A percentile compares a stretch with the other conserved stretches of the same genome.
Evolutionary conservation across 768 basidiomycete species (phyloP).

Genomic region (Tylopilus plumbeoviolaceoides): DNA sequence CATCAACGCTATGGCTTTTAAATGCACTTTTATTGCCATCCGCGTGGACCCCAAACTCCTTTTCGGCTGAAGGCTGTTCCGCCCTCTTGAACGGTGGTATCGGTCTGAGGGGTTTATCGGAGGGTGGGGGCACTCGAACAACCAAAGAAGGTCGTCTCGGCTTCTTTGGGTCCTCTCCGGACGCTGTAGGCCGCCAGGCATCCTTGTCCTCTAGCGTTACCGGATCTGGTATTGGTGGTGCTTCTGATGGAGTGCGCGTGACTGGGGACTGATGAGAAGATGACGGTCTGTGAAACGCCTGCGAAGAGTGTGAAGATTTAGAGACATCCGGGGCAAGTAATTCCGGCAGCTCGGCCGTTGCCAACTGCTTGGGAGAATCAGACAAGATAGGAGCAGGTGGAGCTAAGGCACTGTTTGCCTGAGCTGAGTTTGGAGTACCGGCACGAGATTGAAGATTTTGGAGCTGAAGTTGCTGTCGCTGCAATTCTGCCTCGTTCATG

Average conservation of each 20-base stretch:
- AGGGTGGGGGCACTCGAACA: conserved; percentile 12
- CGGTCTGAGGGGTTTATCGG: conserved; percentile 16
- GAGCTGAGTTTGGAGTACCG: conserved; percentile 13
- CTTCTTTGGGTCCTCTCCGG: conserved; percentile 6
- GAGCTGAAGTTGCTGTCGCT: conserved; percentile 23
- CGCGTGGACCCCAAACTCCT: conserved; percentile 31
- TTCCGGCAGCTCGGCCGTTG: conserved; percentile 5
- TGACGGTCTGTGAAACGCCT: conserved; percentile 2
- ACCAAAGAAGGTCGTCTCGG: conserved; percentile 23
- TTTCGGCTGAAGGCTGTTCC: conserved; percentile 17
- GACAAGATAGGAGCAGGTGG: conserved; percentile 10
- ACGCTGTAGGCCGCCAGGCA: background rate
- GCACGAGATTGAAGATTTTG: conserved; percentile 21
- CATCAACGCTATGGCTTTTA: conserved; percentile 31
- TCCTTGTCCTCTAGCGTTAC: background rate
- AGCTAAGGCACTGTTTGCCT: background rate
- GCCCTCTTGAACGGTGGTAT: conserved; percentile 19
- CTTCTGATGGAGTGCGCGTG: background rate
- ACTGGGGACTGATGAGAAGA: conserved; percentile 4
- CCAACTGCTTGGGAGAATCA: conserved; percentile 21
- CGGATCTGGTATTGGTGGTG: background rate
- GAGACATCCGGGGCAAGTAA: background rate
- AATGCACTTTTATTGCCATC: conserved; percentile 16
- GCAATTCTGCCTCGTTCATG: conserved; percentile 22
- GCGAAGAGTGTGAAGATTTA: conserved; percentile 6